Conservation (phyloP, 2,329 filamentous ascomycete species). For the Colletotrichum melonis region DNA sequence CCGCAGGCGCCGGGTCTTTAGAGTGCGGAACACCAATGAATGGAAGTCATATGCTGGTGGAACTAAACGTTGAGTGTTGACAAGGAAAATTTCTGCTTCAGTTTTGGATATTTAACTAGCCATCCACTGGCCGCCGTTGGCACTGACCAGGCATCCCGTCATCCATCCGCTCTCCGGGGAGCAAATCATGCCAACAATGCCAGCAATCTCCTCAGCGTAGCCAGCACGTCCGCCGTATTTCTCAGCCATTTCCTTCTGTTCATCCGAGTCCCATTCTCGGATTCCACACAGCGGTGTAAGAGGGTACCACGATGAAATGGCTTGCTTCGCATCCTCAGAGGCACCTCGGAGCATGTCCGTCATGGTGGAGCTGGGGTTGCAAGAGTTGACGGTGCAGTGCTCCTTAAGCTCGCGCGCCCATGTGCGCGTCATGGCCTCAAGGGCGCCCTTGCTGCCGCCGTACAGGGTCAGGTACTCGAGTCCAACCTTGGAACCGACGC, state of each 20-base stretch:
- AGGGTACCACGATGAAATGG: slow-evolving; percentile 49
- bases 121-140: slow-evolving; percentile 62
- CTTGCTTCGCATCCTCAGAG: slow-evolving; percentile 61
- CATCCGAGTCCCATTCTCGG: slow-evolving; percentile 43
- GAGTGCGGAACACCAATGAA: neutral
- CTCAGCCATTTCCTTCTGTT: slow-evolving; percentile 54
- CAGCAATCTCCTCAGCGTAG: slow-evolving; percentile 76
- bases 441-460: slow-evolving; percentile 70
- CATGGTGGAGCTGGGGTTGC: slow-evolving; percentile 58
- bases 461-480: slow-evolving; percentile 67
- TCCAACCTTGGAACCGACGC: slow-evolving; percentile 63
- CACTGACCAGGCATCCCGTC: slow-evolving; percentile 78
- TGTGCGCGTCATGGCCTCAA: slow-evolving; percentile 72
- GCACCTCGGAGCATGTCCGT: slow-evolving; percentile 59
- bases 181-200: slow-evolving; percentile 78
- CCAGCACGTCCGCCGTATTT: slow-evolving; percentile 63
- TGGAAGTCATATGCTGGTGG: neutral
- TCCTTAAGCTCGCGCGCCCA: slow-evolving; percentile 70
- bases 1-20: too few species aligned
- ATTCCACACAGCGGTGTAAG: slow-evolving; percentile 60
- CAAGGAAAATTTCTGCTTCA: neutral
- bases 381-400: slow-evolving; percentile 69
- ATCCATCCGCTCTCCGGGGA: slow-evolving; percentile 74
- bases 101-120: slow-evolving; percentile 48
- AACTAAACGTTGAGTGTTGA: neutral